phyloP scores from a whole-genome alignment of 2,329 filamentous ascomycete species.

The Tympanopsis confertula region DNA sequence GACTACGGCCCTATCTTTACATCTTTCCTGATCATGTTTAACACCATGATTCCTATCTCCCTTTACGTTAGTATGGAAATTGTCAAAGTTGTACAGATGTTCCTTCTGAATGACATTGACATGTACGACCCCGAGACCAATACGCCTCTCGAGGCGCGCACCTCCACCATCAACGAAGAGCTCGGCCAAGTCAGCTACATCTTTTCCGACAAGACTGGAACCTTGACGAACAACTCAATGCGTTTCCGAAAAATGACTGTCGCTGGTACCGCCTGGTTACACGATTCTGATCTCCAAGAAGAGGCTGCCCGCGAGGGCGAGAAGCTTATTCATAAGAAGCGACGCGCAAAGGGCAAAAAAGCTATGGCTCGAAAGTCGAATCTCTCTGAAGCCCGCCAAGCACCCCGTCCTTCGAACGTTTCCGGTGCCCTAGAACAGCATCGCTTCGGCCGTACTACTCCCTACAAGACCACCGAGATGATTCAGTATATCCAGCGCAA shows the following conservation, averaged over 20 bases:
- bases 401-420: background rate
- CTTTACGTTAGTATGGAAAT: slow-evolving; percentile 91
- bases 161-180: slow-evolving; percentile 82
- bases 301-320: background rate
- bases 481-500: slow-evolving; percentile 64
- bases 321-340: slow-evolving; percentile 1
- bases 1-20: slow-evolving; percentile 67
- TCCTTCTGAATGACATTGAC: slow-evolving; percentile 67
- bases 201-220: slow-evolving; percentile 86
- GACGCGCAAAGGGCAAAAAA: background rate
- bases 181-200: slow-evolving; percentile 77
- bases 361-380: background rate
- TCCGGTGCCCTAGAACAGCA: background rate
- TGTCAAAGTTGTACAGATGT: slow-evolving; percentile 68
- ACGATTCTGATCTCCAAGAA: slow-evolving; percentile 56
- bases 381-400: background rate
- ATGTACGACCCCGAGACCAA: slow-evolving; percentile 77
- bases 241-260: slow-evolving; percentile 79
- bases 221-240: slow-evolving; percentile 82
- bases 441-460: background rate
- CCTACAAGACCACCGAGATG: slow-evolving; percentile 52
- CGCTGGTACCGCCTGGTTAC: slow-evolving; percentile 69
- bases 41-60: slow-evolving; percentile 83
- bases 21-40: slow-evolving; percentile 88
- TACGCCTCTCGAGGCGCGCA: slow-evolving; percentile 74